Base-by-base conservation (phyloP, 805 yeast species). In the Pichia deserticola region DNA sequence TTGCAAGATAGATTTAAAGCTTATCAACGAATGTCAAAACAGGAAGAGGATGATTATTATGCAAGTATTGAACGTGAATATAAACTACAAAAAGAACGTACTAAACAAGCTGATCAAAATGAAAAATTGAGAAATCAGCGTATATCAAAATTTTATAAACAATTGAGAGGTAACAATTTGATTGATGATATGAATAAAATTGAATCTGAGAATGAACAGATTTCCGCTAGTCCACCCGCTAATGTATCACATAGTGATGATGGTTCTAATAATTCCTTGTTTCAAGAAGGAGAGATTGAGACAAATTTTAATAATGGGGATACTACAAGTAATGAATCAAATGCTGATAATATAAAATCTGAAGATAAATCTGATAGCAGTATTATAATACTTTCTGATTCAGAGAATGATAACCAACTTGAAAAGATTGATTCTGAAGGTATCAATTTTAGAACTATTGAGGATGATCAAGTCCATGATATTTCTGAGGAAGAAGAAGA, bases 31-130 rank as follows among this genome's bases (percentile, higher is more conserved):
- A 54, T 65, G 29, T 67, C 69, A 8, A 62, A 62, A 35, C 53
- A 54, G 20, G 71, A 73, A 39, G 77, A 74, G 49, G 59, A 60
- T 39, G 45, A 51, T 34, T 69, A 72, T 47, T 67, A 70, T 40
- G 64, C 65, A 11, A 62, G 65, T 34, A 45, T 74, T 10, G 64
- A 65, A 36, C 51, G 56, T 11, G 77, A 73, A 36, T 62, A 64
- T 27, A 44, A 40, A 34, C 29, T 49, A 10, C 42, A 48, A 37
- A 40, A 42, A 8, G 45, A 48, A 36, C 39, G 36, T 15, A 30
- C 39, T 3, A 47, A 40, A 40, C 45, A 45, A 35, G 13, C 50
- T 28, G 35, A 41, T 7, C 32, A 45, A 10, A 47, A 44, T 12
- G 47, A 45, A 7, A 40, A 33, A 32, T 36, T 40, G 7, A 45